Base-by-base conservation (phyloP, 805 yeast species). In the Phaffomyces thermotolerans region DNA sequence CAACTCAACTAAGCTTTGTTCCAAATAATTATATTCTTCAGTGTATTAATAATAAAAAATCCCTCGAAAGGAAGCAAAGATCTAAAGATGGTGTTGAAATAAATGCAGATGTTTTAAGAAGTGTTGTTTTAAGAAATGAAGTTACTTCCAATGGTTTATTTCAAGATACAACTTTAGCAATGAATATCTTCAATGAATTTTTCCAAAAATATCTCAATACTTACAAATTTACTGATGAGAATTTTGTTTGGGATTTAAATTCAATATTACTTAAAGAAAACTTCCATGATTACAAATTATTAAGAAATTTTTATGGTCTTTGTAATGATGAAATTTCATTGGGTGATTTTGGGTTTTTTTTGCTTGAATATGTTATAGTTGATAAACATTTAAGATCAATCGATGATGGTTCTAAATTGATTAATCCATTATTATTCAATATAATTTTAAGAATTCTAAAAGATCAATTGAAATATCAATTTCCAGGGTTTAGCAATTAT, bases 91-190 rank as follows among this genome's bases (percentile, higher is more conserved):
- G 12, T n/a, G 27, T 22, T 12, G 24, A 17, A 13, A 33, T 48
- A 2, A 47, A 35, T 23, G 25, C 47, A 23, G 52, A 49, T 42
- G 40, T 44, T 4, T 20, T 49, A 9, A 39, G 52, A 40, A 44
- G 50, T 43, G 43, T 37, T 4, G n/a, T 48, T 18, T 14, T 48
- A 12, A 8, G 25, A 9, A 43, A 43, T 15, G 42, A 43, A 7
- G 22, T 9, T n/a, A 38, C 39, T 25, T 35, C 43, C 4, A 34
- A 41, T 24, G 17, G 34, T n/a, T 9, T 40, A 18, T 40, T 41
- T n/a, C 9, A 8, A 22, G 50, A 46, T 31, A 29, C 44, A 17
- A n/a, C 14, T 9, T 15, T 31, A 8, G 36, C 44, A 2, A 25
- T 48, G 22, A 24, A 38, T 5, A 7, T 48, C 4, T 39, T 36